These are phyloP conservation scores for Magnolia sinica DNA, from an alignment of 164 flowering plant species.

Conservation along the genomic window DNA sequence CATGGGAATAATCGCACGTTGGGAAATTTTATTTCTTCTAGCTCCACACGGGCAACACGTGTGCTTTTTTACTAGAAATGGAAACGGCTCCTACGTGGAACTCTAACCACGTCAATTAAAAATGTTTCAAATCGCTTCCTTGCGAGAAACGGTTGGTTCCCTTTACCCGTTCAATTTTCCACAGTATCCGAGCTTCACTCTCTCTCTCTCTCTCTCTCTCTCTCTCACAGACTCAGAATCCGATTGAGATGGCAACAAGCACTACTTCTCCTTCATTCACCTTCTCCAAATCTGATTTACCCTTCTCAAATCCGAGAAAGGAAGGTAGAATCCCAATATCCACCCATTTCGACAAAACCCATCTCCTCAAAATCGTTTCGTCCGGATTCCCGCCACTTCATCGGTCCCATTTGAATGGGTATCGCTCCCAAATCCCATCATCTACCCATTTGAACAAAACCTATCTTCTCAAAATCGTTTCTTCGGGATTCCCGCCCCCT, in stretches of 20 bases:
- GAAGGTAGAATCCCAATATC: constrained; percentile 5
- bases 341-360: constrained; percentile 4
- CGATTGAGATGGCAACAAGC: constrained; percentile 20
- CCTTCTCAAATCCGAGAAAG: constrained; percentile 5
- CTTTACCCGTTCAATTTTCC: no score
- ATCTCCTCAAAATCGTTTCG: constrained; percentile 8
- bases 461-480: constrained; percentile 6
- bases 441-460: constrained; percentile 1
- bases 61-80: no score
- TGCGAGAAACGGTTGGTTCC: no score
- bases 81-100: no score
- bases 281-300: constrained; percentile 16
- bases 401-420: no score
- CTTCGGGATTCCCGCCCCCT: constrained; percentile 6
- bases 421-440: background rate
- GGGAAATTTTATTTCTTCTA: no score
- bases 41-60: no score
- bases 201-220: no score
- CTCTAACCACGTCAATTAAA: no score
- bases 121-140: no score
- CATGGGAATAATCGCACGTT: no score
- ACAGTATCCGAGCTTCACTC: no score
- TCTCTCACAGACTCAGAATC: background rate
- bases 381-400: background rate
- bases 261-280: constrained; percentile 16